A percentile compares a stretch with the other conserved stretches of the same genome.
Conservation (phyloP, 257 asterid species). For the Thymus mandschuricus region DNA sequence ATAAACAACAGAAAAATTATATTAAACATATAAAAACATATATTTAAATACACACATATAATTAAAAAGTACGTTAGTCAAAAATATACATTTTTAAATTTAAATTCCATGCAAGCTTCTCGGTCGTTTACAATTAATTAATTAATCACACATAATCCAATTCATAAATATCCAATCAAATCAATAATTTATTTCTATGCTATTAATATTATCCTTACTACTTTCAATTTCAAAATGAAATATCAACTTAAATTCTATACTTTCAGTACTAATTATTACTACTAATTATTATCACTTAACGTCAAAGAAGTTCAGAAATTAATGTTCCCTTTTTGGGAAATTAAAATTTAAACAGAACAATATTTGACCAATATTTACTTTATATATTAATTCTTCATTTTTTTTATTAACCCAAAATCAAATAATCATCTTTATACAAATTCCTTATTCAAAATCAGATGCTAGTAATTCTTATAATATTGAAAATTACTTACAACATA, state of each 20-base stretch:
- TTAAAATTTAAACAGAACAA: too few species aligned
- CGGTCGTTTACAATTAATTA: not conserved
- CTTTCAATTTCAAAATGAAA: slow-evolving; percentile 21
- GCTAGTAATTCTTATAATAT: not conserved
- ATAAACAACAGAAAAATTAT: too few species aligned
- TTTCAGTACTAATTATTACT: too few species aligned
- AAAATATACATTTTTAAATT: not conserved
- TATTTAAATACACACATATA: too few species aligned
- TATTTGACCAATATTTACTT: too few species aligned
- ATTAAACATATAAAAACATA: too few species aligned
- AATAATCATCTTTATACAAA: not conserved
- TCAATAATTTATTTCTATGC: too few species aligned
- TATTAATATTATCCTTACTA: not conserved
- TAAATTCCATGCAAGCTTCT: slow-evolving; percentile 15
- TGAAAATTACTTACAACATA: not conserved
- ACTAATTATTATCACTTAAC: too few species aligned
- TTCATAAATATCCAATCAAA: slow-evolving; percentile 28
- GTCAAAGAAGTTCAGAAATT: not conserved
- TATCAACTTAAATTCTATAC: too few species aligned
- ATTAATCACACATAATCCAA: not conserved
- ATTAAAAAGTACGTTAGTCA: too few species aligned
- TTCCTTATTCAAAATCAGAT: not conserved
- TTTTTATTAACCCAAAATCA: not conserved
- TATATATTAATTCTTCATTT: too few species aligned
- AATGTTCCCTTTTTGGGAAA: not conserved